phyloP scores from a whole-genome alignment of 805 yeast genomes.

The Pichia kluyveri region DNA sequence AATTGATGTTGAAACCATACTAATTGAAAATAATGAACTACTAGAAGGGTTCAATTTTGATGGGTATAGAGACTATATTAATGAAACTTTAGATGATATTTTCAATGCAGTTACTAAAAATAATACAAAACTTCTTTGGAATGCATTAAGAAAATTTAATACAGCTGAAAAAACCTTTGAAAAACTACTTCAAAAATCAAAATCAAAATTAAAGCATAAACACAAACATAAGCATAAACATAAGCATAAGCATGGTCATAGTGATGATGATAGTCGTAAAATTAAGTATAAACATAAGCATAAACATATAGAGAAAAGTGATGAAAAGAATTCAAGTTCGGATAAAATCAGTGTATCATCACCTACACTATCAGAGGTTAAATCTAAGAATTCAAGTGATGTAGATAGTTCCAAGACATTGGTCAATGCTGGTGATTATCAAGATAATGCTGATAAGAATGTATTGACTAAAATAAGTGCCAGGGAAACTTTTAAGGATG shows the following conservation, averaged over 20 bases:
- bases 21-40: constrained; percentile 42
- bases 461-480: constrained; percentile 1
- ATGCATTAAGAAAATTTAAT: constrained; percentile 55
- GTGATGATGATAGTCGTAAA: no score
- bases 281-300: neutral
- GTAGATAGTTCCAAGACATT: neutral
- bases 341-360: neutral
- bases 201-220: neutral
- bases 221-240: neutral
- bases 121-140: constrained; percentile 52
- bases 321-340: neutral
- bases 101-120: constrained; percentile 43
- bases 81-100: constrained; percentile 47
- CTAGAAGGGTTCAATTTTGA: constrained; percentile 21
- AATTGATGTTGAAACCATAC: constrained; percentile 40
- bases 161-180: constrained; percentile 73
- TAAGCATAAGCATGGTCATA: neutral
- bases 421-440: neutral
- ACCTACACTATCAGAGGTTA: neutral
- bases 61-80: constrained; percentile 24
- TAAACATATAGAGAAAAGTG: neutral
- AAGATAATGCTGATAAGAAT: neutral
- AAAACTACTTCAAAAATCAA: constrained; percentile 29
- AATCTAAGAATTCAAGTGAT: neutral
- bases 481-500: constrained; percentile 4